Evolutionary conservation across 2,329 filamentous ascomycete genomes (phyloP), one percentile per base, ranked within the genome.

Genomic region (Aspergillus awamori): DNA sequence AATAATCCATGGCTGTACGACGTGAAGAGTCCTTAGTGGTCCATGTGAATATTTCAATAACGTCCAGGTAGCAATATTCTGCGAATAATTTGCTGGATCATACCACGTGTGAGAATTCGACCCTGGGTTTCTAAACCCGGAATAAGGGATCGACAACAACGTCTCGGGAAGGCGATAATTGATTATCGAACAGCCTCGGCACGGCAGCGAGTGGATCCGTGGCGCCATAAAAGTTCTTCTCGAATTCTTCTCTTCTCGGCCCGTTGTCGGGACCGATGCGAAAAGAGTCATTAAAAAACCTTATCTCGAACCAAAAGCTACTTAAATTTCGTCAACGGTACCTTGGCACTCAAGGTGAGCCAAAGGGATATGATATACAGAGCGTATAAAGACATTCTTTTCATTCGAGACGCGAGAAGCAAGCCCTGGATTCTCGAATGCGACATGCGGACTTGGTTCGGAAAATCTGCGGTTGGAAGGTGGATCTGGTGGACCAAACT

Each of bases 231-330:
- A 11, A 28, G 11, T 0, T 4, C 47, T 51, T 51, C 47, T 51
- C 47, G 47, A 51, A 51, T 51, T 51, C 26, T 51, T 51, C 26
- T 51, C 26, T 51, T 51, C 26, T 30, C 47, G 47, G 47, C 47
- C 47, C 47, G 47, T 51, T 33, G 47, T 51, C 47, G 47, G 47
- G n/a, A 4, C 47, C 47, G 47, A 20, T 30, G 28, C 26, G 6
- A n/a, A 30, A 20, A 49, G 33, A 36, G 33, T 36, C 33, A 36
- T 36, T 36, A 11, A 36, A 49, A 33, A 51, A 33, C 47, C 47
- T 51, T 51, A 51, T 51, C 47, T 28, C 20, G 20, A 45, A 24
- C 41, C 41, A 24, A 20, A 45, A 11, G 20, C 20, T 20, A 17
- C n/a, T 45, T 15, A 8, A 20, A 20, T 20, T 11, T 24, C 8